Evolutionary conservation across 768 basidiomycete species (phyloP), one percentile per base, ranked within the genome.

Genomic region (Thelephora ganbajun): DNA sequence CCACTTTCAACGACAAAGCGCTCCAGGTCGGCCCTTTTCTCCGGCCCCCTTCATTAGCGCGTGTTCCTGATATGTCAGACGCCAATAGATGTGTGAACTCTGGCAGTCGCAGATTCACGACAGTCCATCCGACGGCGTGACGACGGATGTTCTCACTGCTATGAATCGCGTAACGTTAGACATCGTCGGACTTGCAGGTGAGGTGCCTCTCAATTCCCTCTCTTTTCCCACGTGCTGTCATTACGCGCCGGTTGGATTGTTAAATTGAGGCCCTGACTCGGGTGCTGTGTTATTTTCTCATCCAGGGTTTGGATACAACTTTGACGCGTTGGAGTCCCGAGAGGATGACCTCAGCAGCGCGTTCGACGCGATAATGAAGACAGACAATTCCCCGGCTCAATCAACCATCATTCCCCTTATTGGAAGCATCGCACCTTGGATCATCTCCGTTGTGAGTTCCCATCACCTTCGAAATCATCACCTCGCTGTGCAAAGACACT

Each of bases 261-360:
- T 30, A 9, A 9, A 30, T 30, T 30, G 26, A 9, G 26, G 9
- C 26, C 9, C 26, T 30, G 26, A 30, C 26, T 30, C 26, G 26
- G 26, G 9, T 30, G 5, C 26, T 30, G 26, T 30, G 26, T 30
- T 9, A 4, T 30, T 30, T 30, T 30, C 9, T 30, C 26, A 4
- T 1, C 50, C 37, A 59, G 59, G 59, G 3, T 61, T 61, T 39
- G 48, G 50, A 35, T 61, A 61, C 46, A 37, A 54, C 12, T 59
- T 61, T 46, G 49, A 58, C 22, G 49, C 57, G 6, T 49, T 60
- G 33, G 49, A 46, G 20, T 43, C 54, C 20, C 35, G 46, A 26
- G 50, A 54, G 18, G 48, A 56, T 41, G 59, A 58, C 41, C 52
- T 60, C 3, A 55, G 46, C 22, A 41, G 41, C 19, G 59, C 59